phyloP scores from a whole-genome alignment of 306 rosid genomes.

The Lathyrus oleraceus region DNA sequence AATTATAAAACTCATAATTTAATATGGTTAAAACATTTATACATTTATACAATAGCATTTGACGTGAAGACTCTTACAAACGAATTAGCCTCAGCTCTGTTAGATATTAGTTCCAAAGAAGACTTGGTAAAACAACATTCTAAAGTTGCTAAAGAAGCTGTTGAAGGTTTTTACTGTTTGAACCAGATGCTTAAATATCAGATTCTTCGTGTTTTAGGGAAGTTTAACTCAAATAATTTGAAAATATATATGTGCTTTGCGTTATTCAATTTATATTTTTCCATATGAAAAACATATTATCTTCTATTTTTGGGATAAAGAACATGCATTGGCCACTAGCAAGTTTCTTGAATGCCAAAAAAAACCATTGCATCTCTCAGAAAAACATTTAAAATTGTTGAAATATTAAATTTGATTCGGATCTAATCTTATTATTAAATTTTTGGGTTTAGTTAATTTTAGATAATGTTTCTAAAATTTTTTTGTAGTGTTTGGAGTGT shows the following conservation, averaged over 20 bases:
- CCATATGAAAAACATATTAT: constrained; percentile 18
- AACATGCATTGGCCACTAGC: constrained; percentile 64
- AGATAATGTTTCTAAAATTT: too few species aligned
- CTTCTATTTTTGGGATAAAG: constrained; percentile 60
- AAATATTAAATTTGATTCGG: too few species aligned
- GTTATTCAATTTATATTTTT: neutral
- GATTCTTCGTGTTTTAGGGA: neutral
- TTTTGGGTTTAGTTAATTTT: too few species aligned
- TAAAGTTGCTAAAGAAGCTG: constrained; percentile 89
- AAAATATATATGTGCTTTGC: neutral
- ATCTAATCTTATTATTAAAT: too few species aligned
- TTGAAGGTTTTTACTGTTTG: constrained; percentile 53
- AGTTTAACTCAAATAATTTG: neutral
- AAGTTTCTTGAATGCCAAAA: constrained; percentile 74
- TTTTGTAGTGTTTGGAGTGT: too few species aligned
- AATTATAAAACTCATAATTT: too few species aligned
- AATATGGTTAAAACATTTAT: too few species aligned
- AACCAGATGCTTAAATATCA: neutral
- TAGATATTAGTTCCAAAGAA: constrained; percentile 63
- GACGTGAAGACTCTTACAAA: constrained; percentile 56
- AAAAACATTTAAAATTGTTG: constrained; percentile 58
- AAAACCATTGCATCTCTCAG: constrained; percentile 82
- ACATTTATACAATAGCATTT: neutral
- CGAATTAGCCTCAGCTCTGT: constrained; percentile 66
- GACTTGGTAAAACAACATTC: constrained; percentile 77